Percentiles rank a stretch among this genome's conserved stretches.
Evolutionary conservation across 169 alveolate genomes (phyloP).

Genomic region (Cystoisospora suis): DNA sequence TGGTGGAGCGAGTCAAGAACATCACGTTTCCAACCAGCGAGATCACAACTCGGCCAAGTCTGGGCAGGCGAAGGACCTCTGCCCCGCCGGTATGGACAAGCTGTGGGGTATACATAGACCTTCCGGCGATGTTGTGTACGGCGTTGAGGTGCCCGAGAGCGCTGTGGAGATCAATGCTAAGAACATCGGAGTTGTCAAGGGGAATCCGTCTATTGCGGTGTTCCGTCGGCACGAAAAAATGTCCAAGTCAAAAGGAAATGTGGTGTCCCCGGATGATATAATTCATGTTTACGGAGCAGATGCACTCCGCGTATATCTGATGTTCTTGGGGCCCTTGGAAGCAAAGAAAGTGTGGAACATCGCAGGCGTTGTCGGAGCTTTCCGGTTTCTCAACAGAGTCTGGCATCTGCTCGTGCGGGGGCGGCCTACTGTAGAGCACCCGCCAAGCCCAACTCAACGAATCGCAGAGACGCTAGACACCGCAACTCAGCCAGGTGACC

Average conservation of each 20-base stretch:
- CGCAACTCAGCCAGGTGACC: neutral
- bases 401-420: conserved; percentile 30
- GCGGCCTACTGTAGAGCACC: neutral
- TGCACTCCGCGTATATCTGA: conserved; percentile 81
- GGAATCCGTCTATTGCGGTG: neutral
- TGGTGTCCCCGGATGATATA: conserved; percentile 45
- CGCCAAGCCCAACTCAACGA: too few relatives aligned
- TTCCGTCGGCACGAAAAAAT: conserved; percentile 48
- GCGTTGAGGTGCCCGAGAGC: neutral
- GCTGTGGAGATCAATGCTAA: neutral
- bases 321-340: conserved; percentile 88
- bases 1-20: neutral
- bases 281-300: conserved; percentile 81
- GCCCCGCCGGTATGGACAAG: neutral
- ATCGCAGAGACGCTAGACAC: neutral
- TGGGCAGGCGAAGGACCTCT: neutral
- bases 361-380: conserved; percentile 43
- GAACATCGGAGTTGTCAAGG: neutral
- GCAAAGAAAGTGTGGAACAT: conserved; percentile 79
- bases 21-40: neutral
- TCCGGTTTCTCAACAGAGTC: conserved; percentile 48
- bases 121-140: conserved; percentile 17
- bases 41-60: neutral
- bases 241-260: conserved; percentile 66
- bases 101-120: neutral